These are phyloP conservation scores for Solanum sitiens DNA, from an alignment of 257 asterid species.

Conservation along the genomic window DNA sequence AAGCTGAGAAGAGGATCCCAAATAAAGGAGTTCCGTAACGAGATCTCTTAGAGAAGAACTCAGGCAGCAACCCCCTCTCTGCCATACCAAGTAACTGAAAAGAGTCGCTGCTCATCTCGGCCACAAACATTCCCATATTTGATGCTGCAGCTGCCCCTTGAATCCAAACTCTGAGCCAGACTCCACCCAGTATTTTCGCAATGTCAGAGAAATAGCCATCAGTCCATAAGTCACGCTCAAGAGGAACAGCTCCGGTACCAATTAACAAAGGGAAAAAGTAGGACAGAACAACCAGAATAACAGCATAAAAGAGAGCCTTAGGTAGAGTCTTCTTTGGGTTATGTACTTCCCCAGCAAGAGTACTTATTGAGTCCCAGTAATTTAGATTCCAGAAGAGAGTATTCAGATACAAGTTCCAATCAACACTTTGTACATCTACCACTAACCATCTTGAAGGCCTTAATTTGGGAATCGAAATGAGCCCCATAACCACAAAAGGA, in stretches of 20 bases:
- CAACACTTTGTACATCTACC: background rate
- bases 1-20: background rate
- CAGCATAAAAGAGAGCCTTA: background rate
- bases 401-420: slow-evolving; percentile 6
- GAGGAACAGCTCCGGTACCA: background rate
- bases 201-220: slow-evolving; percentile 1
- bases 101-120: slow-evolving; percentile 2
- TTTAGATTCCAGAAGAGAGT: slow-evolving; percentile 1
- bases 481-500: background rate
- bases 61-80: background rate
- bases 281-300: background rate
- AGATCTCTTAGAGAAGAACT: background rate
- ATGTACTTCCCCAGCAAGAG: background rate
- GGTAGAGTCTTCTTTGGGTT: background rate
- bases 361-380: background rate
- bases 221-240: background rate
- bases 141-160: background rate
- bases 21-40: background rate
- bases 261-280: background rate
- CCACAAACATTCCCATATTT: slow-evolving; percentile 1
- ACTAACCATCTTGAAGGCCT: background rate
- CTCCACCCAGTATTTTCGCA: background rate
- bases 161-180: slow-evolving; percentile 3
- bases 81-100: slow-evolving; percentile 1
- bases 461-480: background rate